Percentiles rank a stretch among this genome's conserved stretches.
Evolutionary conservation across 1,284 basidiomycete genomes (phyloP).

Genomic region (Sphaerobolus stellatus): DNA sequence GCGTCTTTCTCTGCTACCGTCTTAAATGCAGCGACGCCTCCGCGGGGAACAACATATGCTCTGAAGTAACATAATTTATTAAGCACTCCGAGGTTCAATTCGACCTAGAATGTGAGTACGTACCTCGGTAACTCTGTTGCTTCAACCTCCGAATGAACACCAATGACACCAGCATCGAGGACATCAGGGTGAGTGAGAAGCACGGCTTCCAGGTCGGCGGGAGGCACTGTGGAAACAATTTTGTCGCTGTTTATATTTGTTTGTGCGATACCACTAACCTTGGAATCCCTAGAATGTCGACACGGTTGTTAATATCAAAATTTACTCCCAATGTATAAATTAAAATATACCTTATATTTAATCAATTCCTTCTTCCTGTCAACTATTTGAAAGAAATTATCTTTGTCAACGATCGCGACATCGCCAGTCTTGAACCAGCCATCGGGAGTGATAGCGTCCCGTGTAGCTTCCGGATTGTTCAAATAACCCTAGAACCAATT

Average conservation of each 20-base stretch:
- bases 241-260: background rate
- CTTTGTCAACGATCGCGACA: slow-evolving; percentile 33
- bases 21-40: slow-evolving; percentile 33
- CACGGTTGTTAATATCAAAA: background rate
- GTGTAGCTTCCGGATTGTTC: slow-evolving; percentile 65
- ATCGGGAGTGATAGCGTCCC: slow-evolving; percentile 57
- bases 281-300: slow-evolving; percentile 53
- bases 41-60: slow-evolving; percentile 66
- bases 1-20: slow-evolving; percentile 35
- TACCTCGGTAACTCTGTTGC: slow-evolving; percentile 78
- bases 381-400: slow-evolving; percentile 30
- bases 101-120: slow-evolving; percentile 7
- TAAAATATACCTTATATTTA: slow-evolving; percentile 31
- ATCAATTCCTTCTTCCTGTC: slow-evolving; percentile 43
- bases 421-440: slow-evolving; percentile 49
- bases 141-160: slow-evolving; percentile 47
- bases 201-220: slow-evolving; percentile 54
- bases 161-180: slow-evolving; percentile 25
- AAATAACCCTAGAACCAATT: slow-evolving; percentile 37
- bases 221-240: slow-evolving; percentile 54
- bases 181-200: slow-evolving; percentile 23
- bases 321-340: background rate
- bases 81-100: background rate
- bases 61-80: slow-evolving; percentile 30
- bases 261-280: slow-evolving; percentile 34